Evolutionary conservation across 2,329 filamentous ascomycete species (phyloP).

Genomic region (Fusarium udum): DNA sequence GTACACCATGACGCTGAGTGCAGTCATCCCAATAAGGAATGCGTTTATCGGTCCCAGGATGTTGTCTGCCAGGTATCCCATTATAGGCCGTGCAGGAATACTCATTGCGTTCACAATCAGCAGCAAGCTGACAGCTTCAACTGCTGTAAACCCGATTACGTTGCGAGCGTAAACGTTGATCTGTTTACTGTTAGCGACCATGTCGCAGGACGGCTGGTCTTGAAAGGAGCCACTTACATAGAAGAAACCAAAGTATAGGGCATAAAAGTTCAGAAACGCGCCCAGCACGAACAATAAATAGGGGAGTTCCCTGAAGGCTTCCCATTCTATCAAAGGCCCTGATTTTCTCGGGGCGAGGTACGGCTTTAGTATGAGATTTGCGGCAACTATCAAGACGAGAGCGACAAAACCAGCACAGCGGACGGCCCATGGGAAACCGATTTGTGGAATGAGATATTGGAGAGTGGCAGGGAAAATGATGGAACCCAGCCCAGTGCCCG

Average conservation of each 20-base stretch:
- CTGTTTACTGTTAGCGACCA: conserved; percentile 39
- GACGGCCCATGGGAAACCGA: conserved; percentile 72
- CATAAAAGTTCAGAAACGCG: conserved; percentile 57
- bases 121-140: conserved; percentile 64
- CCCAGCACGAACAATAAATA: conserved; percentile 63
- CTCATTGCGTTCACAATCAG: conserved; percentile 74
- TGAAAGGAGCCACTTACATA: conserved; percentile 54
- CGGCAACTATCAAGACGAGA: conserved; percentile 55
- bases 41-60: conserved; percentile 60
- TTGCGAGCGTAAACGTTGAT: conserved; percentile 54
- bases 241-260: conserved; percentile 52
- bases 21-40: conserved; percentile 45
- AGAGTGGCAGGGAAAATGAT: conserved; percentile 66
- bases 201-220: conserved; percentile 22
- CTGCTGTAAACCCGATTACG: conserved; percentile 55
- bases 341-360: conserved; percentile 58
- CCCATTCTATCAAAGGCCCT: conserved; percentile 64
- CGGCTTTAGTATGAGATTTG: conserved; percentile 53
- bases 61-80: conserved; percentile 67
- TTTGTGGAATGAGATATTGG: conserved; percentile 63
- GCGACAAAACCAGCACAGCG: conserved; percentile 72
- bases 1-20: conserved; percentile 41
- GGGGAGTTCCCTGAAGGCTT: conserved; percentile 64
- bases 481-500: conserved; percentile 66
- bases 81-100: conserved; percentile 64